These are phyloP conservation scores for Psidium friedrichsthalianum DNA, from an alignment of 345 rosid species.

Conservation along the genomic window DNA sequence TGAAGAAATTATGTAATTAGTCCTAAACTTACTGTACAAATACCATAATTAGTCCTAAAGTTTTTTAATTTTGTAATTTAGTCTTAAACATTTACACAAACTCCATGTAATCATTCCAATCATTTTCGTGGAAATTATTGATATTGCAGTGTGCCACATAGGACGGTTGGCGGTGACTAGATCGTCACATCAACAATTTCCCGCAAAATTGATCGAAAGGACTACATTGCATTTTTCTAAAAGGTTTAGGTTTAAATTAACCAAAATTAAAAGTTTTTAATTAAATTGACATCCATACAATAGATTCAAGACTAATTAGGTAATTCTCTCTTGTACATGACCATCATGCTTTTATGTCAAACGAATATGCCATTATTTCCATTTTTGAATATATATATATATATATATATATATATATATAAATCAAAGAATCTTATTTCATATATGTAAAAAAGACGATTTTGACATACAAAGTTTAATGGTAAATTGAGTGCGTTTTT, in stretches of 20 bases:
- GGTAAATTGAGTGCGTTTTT: not conserved
- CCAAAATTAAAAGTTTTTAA: not conserved
- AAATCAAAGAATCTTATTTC: not conserved
- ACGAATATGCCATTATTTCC: not conserved
- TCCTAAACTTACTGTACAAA: not conserved
- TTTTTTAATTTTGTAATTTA: not conserved
- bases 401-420: too few relatives aligned
- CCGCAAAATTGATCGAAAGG: not conserved
- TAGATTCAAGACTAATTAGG: not conserved
- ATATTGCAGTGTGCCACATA: not conserved
- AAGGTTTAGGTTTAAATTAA: not conserved
- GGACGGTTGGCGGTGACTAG: fast-evolving
- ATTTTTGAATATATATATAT: not conserved
- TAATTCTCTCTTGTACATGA: not conserved
- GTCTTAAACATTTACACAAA: not conserved
- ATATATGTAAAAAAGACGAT: not conserved
- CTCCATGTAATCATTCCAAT: not conserved
- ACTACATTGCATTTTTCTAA: not conserved
- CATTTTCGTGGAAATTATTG: not conserved
- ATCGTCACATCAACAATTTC: not conserved
- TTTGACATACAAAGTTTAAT: not conserved
- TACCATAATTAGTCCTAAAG: not conserved
- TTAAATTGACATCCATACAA: not conserved
- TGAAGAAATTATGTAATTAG: not conserved
- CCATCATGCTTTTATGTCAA: not conserved